phyloP scores from a whole-genome alignment of 1,284 basidiomycete genomes.

The Puccinia sorghi region DNA sequence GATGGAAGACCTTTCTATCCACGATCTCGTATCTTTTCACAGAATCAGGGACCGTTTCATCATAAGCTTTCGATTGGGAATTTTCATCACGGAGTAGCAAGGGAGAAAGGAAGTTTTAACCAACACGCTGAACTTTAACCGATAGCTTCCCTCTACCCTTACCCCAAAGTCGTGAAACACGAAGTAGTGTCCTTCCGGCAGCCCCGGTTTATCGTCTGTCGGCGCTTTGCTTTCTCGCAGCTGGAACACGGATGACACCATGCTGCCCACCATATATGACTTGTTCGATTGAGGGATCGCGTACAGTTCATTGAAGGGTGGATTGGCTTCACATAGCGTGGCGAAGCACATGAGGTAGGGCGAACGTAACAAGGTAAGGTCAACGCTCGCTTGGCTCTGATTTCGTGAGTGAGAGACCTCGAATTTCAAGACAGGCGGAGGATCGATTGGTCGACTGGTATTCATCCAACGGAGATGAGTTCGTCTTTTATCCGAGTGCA shows the following conservation, averaged over 20 bases:
- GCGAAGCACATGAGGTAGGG: conserved; percentile 96
- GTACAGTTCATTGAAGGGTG: conserved; percentile 83
- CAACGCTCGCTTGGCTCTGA: conserved; percentile 48
- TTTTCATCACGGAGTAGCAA: neutral
- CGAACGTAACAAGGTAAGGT: conserved; percentile 66
- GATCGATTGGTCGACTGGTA: conserved; percentile 84
- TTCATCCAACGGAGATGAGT: neutral
- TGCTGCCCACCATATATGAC: conserved; percentile 80
- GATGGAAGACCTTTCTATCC: conserved; percentile 9
- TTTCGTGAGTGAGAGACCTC: conserved; percentile 72
- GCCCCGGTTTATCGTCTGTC: conserved; percentile 73
- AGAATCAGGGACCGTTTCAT: neutral
- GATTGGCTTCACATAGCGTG: conserved; percentile 62
- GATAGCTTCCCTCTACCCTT: conserved; percentile 79
- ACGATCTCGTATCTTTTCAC: conserved; percentile 27
- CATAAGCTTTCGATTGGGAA: neutral
- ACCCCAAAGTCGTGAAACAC: conserved; percentile 60
- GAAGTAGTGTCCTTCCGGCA: conserved; percentile 61
- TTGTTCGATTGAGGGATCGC: conserved; percentile 91
- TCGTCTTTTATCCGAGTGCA: conserved; percentile 47
- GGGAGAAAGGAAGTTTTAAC: conserved; percentile 56
- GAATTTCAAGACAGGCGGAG: conserved; percentile 92
- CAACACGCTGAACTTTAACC: conserved; percentile 85
- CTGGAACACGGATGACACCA: conserved; percentile 90
- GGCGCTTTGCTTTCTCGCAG: conserved; percentile 68